Evolutionary conservation across 805 yeast genomes (phyloP), one percentile per base, ranked within the genome.

Genomic region (Saturnispora halmiae): DNA sequence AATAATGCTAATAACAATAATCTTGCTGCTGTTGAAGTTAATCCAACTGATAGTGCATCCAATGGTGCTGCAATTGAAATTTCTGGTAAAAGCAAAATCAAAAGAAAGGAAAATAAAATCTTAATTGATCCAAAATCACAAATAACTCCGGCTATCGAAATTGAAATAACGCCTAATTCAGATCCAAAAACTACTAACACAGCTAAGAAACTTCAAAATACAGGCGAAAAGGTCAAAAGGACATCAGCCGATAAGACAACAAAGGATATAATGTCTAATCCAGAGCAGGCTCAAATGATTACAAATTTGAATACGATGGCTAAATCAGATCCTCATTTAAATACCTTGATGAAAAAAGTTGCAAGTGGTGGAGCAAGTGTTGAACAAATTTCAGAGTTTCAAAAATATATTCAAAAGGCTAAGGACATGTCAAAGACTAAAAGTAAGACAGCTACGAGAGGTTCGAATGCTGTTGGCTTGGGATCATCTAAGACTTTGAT

Each of bases 251-350:
- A 51, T 26, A 39, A 51, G 31, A 43, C 47, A 21, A 42, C 52
- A 9, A 54, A 53, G 42, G 49, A 54, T 48, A 36, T 56, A 42
- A 51, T 47, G 63, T 63, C 52, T 44, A 64, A 81, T 4, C 73
- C 76, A 2, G 82, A 77, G 38, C 81, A 82, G 52, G 80, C 81
- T 31, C 75, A 81, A 46, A 85, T 90, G 83, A 86, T 90, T 50
- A 77, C 82, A 4, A 83, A 86, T 51, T 69, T 90, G 53, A 88
- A 88, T 53, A 68, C 81, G 1, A 77, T 90, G 60, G 96, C 96
- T 0, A 71, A 81, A 31, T 67, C 69, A 4, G 94, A 87, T 52
- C 69, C 75, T 0, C 69, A 77, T 4, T 60, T 90, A 37, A 81
- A 77, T 47, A 61, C 70, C 1, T 63, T 90, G 39, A 87, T 90